Evolutionary conservation across 2,329 filamentous ascomycete genomes (phyloP), one percentile per base, ranked within the genome.

Genomic region (Fusarium albidum): DNA sequence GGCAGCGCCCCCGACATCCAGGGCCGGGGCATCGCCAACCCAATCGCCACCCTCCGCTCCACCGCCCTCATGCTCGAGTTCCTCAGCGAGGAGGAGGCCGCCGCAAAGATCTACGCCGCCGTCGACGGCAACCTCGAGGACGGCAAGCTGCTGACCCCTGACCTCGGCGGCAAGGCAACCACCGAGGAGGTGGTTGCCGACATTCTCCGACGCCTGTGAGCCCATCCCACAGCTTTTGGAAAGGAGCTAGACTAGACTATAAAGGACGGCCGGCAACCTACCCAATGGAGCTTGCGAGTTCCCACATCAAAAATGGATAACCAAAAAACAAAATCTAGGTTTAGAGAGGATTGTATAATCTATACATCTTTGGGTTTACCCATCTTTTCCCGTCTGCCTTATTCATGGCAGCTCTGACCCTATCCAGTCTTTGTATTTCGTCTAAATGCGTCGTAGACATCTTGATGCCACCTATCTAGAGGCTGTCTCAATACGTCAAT

Each of bases 41-140:
- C 95, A 18, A 96, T 99, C 70, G 95, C 95, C 29, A 98, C 95
- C 9, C 83, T 99, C 61, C 83, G 95, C 70, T 95, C 90, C 75
- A 89, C 92, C 13, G 95, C 90, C 28, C 82, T 97, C 58, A 98
- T 99, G 95, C 82, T 99, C 63, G 94, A 98, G 81, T 99, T 98
- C 77, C 80, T 98, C 61, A 87, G 92, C 60, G 88, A 96, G 79
- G 89, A 92, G 75, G 80, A 84, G 59, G 95, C 95, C 15, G 95
- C 95, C 28, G 92, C 90, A 26, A 87, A 82, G 78, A 96, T 99
- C 68, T 96, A 98, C 75, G 83, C 86, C 54, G 95, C 95, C 17
- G 92, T 98, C 18, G 95, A 99, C 75, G 92, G 81, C 35, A 96
- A 95, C 73, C 78, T 99, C 28, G 89, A 89, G 72, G 92, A 95